Base-by-base conservation (phyloP, 2,329 filamentous ascomycete species). In the Calonectria henricotiae region DNA sequence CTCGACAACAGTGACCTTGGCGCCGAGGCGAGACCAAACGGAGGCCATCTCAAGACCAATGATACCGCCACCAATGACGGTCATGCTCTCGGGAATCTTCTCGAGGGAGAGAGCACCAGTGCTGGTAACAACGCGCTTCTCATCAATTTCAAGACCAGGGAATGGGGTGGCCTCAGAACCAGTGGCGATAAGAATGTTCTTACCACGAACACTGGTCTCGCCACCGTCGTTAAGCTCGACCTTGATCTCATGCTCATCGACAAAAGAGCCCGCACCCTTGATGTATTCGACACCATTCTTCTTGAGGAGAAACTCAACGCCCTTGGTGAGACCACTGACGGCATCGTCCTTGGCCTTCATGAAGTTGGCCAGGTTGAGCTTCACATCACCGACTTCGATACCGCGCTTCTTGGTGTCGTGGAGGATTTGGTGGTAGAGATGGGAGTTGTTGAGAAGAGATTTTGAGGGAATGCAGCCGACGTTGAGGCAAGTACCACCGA, bases 401-500 rank as follows among this genome's bases (percentile, higher is more conserved):
- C 96, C 96, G 83, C 96, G 94, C 85, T 93, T 91, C 87, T 98
- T 98, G 76, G 95, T 96, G 88, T 99, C 96, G 87, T 99, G 96
- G 72, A 97, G 90, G 81, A 98, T 93, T 86, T 95, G 93, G 88
- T 98, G 96, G 89, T 98, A 98, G 71, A 98, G 90, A 85, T 98
- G 95, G 79, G 96, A 98, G 89, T 98, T 98, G 92, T 98, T 99
- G 84, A 99, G 94, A 78, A 99, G 94, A 73, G 96, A 98, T 87
- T 99, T 99, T 76, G 96, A 99, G 76, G 96, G 96, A 82, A 99
- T 99, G 87, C 96, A 99, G 86, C 96, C 96, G 81, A 99, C 96
- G 84, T 99, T 99, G 80, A 99, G 88, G 88, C 96, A 99, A 80
- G 96, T 99, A 83, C 96, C 96, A 80, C 96, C 96, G 79, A 99